Conservation (phyloP, 1,284 basidiomycete species). For the Wallemia ichthyophaga region DNA sequence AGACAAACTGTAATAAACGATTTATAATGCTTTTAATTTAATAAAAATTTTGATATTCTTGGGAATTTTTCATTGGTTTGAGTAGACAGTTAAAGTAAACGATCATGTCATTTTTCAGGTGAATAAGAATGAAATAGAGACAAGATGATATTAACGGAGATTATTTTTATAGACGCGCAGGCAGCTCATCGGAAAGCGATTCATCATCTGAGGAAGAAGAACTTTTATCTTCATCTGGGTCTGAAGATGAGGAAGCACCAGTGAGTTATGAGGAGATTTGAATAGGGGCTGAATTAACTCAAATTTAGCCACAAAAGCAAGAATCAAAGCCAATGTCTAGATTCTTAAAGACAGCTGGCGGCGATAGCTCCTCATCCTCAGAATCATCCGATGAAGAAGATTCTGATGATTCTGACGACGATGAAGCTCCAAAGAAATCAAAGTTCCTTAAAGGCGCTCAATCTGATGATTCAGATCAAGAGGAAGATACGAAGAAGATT, state of each 20-base stretch:
- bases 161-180: neutral
- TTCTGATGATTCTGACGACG: conserved; percentile 21
- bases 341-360: conserved; percentile 55
- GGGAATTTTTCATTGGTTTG: neutral
- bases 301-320: neutral
- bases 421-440: conserved; percentile 39
- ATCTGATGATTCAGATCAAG: conserved; percentile 21
- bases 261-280: neutral
- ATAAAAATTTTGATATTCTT: neutral
- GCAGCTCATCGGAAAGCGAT: neutral
- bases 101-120: neutral
- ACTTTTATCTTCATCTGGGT: neutral
- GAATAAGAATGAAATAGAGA: neutral
- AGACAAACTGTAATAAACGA: neutral
- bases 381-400: conserved; percentile 43
- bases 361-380: conserved; percentile 17
- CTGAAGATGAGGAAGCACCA: neutral
- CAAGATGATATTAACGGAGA: neutral
- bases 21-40: neutral
- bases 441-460: conserved; percentile 32
- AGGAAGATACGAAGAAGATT: conserved; percentile 32
- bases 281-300: neutral
- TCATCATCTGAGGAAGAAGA: neutral
- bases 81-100: neutral
- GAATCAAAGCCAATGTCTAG: conserved; percentile 30